Evolutionary conservation across 176 grass and related monocot genomes (phyloP), one percentile per base, ranked within the genome.

Genomic region (Rhynchospora tenuis): DNA sequence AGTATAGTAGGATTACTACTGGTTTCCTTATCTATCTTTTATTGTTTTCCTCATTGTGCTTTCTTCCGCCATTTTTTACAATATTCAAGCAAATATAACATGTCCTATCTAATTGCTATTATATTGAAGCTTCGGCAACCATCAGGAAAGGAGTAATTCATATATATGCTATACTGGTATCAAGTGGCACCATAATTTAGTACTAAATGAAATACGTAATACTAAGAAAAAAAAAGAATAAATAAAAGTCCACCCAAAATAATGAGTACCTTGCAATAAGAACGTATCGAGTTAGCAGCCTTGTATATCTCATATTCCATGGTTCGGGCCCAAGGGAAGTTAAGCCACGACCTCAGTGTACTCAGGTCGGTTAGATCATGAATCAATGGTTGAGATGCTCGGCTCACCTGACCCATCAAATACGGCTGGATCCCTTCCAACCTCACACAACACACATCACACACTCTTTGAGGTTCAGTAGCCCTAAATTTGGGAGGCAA

Each of bases 301-400:
- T 98, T 98, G 73, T 98, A 98, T 70, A 98, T 98, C 86, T 98
- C 92, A 78, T 98, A 91, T 57, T 98, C 95, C 95, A 98, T 94
- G 0, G 73, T 86, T 12, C 19, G 68, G 59, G 83, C 85, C 92
- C 92, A 94, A 62, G 95, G 95, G 28, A 93, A 84, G 82, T 98
- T 98, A 81, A 98, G 27, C 95, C 95, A 98, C 1, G 90, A 94
- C 73, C 92, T 87, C 65, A 94, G 80, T 51, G 90, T 94, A 72
- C 90, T 98, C 19, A 94, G 81, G 73, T 98, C 89, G 70, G 89
- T 98, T 58, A 98, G 83, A 93, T 95, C 92, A 73, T 89, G 83
- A 72, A 86, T 94, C 22, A 89, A 86, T 83, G 83, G 78, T 50
- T 98, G 95, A 59, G 82, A 93, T 61, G 95, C 79, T 55, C 46